Evolutionary conservation across 2,329 filamentous ascomycete species (phyloP).

Genomic region (Neonectria sp.): DNA sequence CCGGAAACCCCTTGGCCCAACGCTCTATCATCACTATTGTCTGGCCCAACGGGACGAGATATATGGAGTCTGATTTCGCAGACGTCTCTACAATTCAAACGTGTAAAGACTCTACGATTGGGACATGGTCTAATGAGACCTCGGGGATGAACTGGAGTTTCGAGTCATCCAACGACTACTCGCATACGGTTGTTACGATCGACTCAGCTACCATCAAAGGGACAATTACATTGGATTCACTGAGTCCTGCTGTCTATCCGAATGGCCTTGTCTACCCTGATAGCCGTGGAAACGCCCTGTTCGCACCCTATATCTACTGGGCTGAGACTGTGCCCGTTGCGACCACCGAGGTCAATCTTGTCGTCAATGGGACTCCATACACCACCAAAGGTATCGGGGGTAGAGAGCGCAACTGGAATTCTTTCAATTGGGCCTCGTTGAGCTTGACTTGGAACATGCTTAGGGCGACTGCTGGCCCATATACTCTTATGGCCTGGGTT

Average conservation of each 20-base stretch:
- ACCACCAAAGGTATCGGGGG: constrained; percentile 32
- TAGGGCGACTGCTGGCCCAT: constrained; percentile 30
- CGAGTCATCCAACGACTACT: constrained; percentile 30
- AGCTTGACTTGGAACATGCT: constrained; percentile 36
- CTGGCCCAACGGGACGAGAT: constrained; percentile 35
- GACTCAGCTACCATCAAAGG: constrained; percentile 36
- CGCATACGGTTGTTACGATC: constrained; percentile 33
- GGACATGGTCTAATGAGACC: constrained; percentile 24
- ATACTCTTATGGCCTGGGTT: constrained; percentile 30
- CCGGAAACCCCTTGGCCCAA: constrained; percentile 23
- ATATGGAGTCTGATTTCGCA: constrained; percentile 31
- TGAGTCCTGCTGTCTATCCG: constrained; percentile 33
- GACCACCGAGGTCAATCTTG: constrained; percentile 32
- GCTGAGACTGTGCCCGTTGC: constrained; percentile 36
- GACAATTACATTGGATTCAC: constrained; percentile 28
- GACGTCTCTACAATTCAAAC: constrained; percentile 26
- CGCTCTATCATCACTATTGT: constrained; percentile 29
- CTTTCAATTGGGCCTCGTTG: constrained; percentile 30
- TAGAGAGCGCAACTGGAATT: constrained; percentile 37
- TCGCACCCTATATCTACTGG: constrained; percentile 33
- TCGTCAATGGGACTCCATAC: constrained; percentile 35
- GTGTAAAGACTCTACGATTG: constrained; percentile 25
- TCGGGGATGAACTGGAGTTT: constrained; percentile 31
- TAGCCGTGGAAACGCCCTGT: constrained; percentile 22
- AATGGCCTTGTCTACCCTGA: constrained; percentile 35